Evolutionary conservation across 2,329 filamentous ascomycete genomes (phyloP).

Genomic region (Aspergillus pseudonomiae): DNA sequence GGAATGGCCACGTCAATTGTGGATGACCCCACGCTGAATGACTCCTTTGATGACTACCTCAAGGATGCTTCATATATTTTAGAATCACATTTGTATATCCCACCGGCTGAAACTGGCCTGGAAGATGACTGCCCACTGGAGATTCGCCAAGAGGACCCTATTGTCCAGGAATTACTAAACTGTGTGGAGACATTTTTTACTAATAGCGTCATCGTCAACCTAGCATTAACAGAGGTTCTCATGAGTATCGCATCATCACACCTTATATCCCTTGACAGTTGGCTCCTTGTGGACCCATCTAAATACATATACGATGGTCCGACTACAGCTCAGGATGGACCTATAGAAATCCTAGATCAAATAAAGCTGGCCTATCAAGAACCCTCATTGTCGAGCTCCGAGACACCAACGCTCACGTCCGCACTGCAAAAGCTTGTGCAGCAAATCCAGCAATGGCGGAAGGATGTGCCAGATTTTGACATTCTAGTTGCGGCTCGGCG

Average conservation of each 20-base stretch:
- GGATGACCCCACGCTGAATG: conserved; percentile 41
- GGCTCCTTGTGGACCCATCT: conserved; percentile 76
- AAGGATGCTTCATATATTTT: conserved; percentile 57
- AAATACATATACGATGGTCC: conserved; percentile 56
- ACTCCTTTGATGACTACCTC: conserved; percentile 49
- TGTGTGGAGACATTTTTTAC: conserved; percentile 80
- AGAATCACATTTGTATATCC: conserved; percentile 41
- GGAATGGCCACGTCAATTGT: conserved; percentile 41
- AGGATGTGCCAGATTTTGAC: conserved; percentile 71
- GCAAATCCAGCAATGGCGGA: conserved; percentile 65
- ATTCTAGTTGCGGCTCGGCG: conserved; percentile 66
- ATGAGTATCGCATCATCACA: conserved; percentile 83
- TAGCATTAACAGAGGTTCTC: conserved; percentile 82
- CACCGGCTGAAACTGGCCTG: conserved; percentile 30
- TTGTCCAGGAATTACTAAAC: conserved; percentile 55
- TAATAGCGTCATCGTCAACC: conserved; percentile 88
- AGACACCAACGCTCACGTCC: conserved; percentile 52
- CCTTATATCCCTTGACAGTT: conserved; percentile 84
- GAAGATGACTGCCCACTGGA: conserved; percentile 63
- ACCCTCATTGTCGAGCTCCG: conserved; percentile 52
- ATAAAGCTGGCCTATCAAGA: conserved; percentile 45
- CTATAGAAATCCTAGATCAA: conserved; percentile 30
- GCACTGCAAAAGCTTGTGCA: conserved; percentile 64
- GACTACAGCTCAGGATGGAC: conserved; percentile 29
- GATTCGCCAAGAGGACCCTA: conserved; percentile 65